Evolutionary conservation across 1,284 basidiomycete species (phyloP).

Genomic region (Rhodotorula sp.): DNA sequence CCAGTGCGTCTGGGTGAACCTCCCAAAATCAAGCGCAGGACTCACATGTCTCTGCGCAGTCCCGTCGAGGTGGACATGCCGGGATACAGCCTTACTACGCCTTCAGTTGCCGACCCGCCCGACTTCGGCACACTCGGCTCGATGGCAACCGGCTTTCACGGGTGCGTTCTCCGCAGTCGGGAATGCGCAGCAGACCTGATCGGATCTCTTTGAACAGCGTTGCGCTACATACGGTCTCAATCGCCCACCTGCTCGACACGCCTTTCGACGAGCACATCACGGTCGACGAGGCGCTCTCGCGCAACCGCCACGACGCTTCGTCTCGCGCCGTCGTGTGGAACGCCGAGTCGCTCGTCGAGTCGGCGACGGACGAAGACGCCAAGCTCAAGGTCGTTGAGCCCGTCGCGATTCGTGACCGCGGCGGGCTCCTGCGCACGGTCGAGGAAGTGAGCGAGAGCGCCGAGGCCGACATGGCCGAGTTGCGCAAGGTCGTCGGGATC

Average conservation of each 20-base stretch:
- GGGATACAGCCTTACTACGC: conserved; percentile 22
- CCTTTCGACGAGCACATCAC: conserved; percentile 32
- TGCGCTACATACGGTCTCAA: conserved; percentile 33
- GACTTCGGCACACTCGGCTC: conserved; percentile 27
- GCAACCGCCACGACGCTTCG: conserved; percentile 28
- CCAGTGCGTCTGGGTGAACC: conserved; percentile 1
- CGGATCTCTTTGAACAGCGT: conserved; percentile 1
- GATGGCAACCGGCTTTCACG: conserved; percentile 33
- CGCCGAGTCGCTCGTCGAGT: conserved; percentile 28
- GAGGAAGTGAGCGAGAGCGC: conserved; percentile 4
- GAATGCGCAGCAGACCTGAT: no score
- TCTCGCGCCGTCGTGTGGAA: conserved; percentile 40
- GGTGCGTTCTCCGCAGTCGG: conserved; percentile 10
- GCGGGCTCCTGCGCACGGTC: conserved; percentile 11
- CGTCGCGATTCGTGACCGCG: conserved; percentile 16
- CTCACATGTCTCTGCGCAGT: neutral
- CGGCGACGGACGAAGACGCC: conserved; percentile 22
- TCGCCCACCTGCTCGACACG: conserved; percentile 41
- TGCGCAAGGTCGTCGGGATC: conserved; percentile 26
- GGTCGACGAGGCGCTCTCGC: conserved; percentile 19
- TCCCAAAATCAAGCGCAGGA: no score
- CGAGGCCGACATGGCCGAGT: neutral
- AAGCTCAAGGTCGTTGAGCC: conserved; percentile 16
- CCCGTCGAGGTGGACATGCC: conserved; percentile 11
- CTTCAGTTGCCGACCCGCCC: conserved; percentile 18